Conservation (phyloP, 441 rosid species). For the Eutrema salsugineum region DNA sequence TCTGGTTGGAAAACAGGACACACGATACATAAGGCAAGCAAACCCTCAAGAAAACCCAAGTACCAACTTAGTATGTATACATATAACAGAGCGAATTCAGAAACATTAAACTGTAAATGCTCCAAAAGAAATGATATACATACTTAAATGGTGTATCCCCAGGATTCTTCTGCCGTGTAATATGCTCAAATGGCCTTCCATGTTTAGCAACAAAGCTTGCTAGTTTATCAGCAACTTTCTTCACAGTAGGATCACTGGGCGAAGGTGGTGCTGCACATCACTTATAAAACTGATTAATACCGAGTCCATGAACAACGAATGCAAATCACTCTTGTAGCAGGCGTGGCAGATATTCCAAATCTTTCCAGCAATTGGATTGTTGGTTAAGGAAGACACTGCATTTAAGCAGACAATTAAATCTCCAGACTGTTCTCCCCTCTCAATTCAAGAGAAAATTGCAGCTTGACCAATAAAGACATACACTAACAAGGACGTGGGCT, state of each 20-base stretch:
- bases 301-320: slow-evolving; percentile 92
- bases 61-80: neutral
- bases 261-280: slow-evolving; percentile 95
- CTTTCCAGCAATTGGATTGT: slow-evolving; percentile 87
- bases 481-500: neutral
- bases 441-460: slow-evolving; percentile 20
- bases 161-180: slow-evolving; percentile 93
- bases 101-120: neutral
- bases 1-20: slow-evolving; percentile 39
- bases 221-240: slow-evolving; percentile 93
- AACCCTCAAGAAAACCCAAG: neutral
- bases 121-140: slow-evolving; percentile 23
- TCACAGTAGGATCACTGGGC: slow-evolving; percentile 90
- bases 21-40: slow-evolving; percentile 1
- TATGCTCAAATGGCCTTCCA: slow-evolving; percentile 92
- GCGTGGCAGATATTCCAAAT: slow-evolving; percentile 85
- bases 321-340: slow-evolving; percentile 96
- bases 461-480: neutral
- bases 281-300: slow-evolving; percentile 99
- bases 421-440: slow-evolving; percentile 68
- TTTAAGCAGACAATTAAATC: slow-evolving; percentile 80
- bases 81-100: neutral
- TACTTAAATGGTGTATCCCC: slow-evolving; percentile 95
- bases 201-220: slow-evolving; percentile 97
- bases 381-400: slow-evolving; percentile 91